phyloP scores from a whole-genome alignment of 2,329 filamentous ascomycete species.

The Plectosphaerella plurivora region DNA sequence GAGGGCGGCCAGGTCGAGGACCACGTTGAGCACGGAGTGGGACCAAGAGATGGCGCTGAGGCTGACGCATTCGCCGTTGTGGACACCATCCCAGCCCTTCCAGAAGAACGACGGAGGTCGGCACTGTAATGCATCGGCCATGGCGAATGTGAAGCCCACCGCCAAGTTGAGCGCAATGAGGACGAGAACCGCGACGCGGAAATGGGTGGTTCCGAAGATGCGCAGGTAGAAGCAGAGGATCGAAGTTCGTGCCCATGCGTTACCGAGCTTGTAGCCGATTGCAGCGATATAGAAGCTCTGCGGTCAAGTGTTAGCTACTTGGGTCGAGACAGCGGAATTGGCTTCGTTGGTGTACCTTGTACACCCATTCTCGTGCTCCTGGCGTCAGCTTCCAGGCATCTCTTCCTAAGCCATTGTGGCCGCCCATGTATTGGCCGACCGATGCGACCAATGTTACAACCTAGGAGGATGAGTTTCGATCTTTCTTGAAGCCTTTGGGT shows the following conservation, averaged over 20 bases:
- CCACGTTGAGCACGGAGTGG: not conserved
- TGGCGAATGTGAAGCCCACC: conserved; percentile 31
- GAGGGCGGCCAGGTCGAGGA: not conserved
- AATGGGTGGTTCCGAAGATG: not conserved
- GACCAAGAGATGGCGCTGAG: not conserved
- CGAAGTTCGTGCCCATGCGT: not conserved
- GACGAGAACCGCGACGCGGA: not conserved
- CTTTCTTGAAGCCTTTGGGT: not conserved
- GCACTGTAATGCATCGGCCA: not conserved
- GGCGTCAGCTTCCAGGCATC: not conserved
- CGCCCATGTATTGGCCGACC: not conserved
- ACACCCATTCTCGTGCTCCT: not conserved
- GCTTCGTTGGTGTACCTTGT: not conserved
- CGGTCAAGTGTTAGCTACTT: not conserved
- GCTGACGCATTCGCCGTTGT: not conserved
- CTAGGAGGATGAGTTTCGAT: not conserved
- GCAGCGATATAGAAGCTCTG: not conserved
- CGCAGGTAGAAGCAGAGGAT: not conserved
- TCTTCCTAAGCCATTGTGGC: not conserved
- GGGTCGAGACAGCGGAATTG: not conserved
- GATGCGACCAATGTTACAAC: not conserved
- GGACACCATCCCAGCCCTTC: not conserved
- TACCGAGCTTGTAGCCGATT: not conserved
- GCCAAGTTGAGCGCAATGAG: conserved; percentile 35
- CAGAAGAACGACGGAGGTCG: not conserved